A percentile compares a stretch with the other conserved stretches of the same genome.
phyloP scores from a whole-genome alignment of 768 basidiomycete genomes.

The Panaeolus papilionaceus region DNA sequence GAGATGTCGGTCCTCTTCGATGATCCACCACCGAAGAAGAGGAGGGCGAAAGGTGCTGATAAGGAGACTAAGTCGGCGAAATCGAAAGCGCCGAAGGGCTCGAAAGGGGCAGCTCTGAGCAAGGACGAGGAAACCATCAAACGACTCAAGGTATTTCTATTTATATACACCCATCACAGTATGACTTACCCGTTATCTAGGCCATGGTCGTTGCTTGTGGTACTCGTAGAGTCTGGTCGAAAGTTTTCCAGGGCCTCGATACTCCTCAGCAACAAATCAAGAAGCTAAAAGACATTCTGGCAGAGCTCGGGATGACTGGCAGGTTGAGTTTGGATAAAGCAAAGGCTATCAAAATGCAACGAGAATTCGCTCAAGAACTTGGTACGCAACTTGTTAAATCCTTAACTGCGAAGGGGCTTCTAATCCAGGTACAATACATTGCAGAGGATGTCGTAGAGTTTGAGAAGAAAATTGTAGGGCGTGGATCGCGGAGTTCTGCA shows the following conservation, averaged over 20 bases:
- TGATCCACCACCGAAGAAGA: slow-evolving; percentile 56
- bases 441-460: slow-evolving; percentile 82
- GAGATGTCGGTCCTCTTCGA: slow-evolving; percentile 67
- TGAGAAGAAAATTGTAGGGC: slow-evolving; percentile 54
- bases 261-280: slow-evolving; percentile 66
- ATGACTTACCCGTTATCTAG: slow-evolving; percentile 40
- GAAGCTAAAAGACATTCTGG: slow-evolving; percentile 67
- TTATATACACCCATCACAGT: neutral
- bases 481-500: slow-evolving; percentile 33
- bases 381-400: slow-evolving; percentile 49
- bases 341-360: slow-evolving; percentile 69
- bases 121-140: slow-evolving; percentile 81
- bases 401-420: neutral
- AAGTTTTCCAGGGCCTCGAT: slow-evolving; percentile 67
- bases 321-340: slow-evolving; percentile 83
- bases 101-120: slow-evolving; percentile 39
- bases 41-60: slow-evolving; percentile 40
- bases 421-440: neutral
- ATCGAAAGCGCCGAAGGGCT: slow-evolving; percentile 38
- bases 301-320: slow-evolving; percentile 82
- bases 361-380: slow-evolving; percentile 81
- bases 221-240: slow-evolving; percentile 78
- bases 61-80: slow-evolving; percentile 33
- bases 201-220: slow-evolving; percentile 77
- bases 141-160: slow-evolving; percentile 64